A percentile compares a stretch with the other conserved stretches of the same genome.
Conservation (phyloP, 1,284 basidiomycete species). For the Malassezia pachydermatis region DNA sequence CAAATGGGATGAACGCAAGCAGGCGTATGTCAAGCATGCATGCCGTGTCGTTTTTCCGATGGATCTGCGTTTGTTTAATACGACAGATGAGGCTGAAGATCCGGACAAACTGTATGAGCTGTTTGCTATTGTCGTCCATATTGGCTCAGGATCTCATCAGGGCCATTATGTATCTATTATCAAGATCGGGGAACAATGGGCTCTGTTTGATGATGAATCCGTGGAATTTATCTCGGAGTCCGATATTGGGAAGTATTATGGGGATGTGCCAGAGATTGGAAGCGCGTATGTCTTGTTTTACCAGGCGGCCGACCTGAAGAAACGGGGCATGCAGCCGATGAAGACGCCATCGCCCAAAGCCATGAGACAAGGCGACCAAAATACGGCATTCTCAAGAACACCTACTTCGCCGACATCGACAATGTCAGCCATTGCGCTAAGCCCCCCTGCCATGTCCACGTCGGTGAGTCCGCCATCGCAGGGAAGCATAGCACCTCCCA, state of each 20-base stretch:
- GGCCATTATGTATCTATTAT: constrained; percentile 95
- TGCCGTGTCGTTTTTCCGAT: constrained; percentile 94
- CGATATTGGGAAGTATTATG: constrained; percentile 87
- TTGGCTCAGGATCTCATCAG: constrained; percentile 88
- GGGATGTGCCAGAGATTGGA: constrained; percentile 68
- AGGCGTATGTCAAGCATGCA: constrained; percentile 81
- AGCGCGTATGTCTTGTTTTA: constrained; percentile 96
- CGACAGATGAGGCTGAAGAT: constrained; percentile 80
- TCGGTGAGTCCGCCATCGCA: no score
- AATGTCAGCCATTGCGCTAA: no score
- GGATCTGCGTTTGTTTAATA: constrained; percentile 88
- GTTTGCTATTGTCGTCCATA: constrained; percentile 92
- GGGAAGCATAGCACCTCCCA: no score
- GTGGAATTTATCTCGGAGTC: constrained; percentile 75
- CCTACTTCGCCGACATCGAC: no score
- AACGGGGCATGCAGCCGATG: no score
- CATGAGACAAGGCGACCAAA: no score
- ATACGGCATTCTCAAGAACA: no score
- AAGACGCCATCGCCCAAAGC: neutral
- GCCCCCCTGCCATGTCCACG: no score
- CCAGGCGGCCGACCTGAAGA: constrained; percentile 67
- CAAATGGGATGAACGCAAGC: constrained; percentile 84
- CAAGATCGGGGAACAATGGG: constrained; percentile 70
- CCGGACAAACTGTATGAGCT: constrained; percentile 79
- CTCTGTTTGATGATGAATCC: constrained; percentile 88